Evolutionary conservation across 2,329 filamentous ascomycete species (phyloP), one percentile per base, ranked within the genome.

Genomic region (Lachnellula suecica): DNA sequence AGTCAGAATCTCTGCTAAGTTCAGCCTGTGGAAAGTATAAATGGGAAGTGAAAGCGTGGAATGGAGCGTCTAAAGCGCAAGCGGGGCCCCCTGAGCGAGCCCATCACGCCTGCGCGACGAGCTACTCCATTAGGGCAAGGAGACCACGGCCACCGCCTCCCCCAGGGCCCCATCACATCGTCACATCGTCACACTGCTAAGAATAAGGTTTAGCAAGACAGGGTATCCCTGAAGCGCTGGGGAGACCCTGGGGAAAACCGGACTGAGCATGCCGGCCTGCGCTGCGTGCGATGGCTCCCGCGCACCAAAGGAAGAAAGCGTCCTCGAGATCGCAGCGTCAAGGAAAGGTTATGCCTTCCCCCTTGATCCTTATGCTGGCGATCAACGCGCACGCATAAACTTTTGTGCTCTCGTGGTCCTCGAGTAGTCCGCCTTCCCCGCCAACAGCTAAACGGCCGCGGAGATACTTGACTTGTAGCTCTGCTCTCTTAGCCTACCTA

Each of bases 201-300:
- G 17, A 24, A 27, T 52, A 52, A 52, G 49, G 49, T 52, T 52
- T 52, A 52, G 49, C 48, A 25, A 25, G 24, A 17, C 23, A 44
- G 42, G 42, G 42, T 0, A 44, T 29, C 42, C 42, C 20, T 24
- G 42, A 11, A 7, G 9, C 13, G 2, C 31, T n/a, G 13, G 13
- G 5, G 31, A n/a, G n/a, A 25, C 42, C 13, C 22, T 29, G 42
- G 31, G 15, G 31, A 35, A 13, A 7, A n/a, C 15, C 31, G 9
- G 31, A 34, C 31, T 35, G 31, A 35, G 31, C 31, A 2, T 35
- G 31, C 31, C 31, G 31, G 31, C n/a, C n/a, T 34, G 31, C 31
- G 31, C 31, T 31, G 27, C 2, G 27, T 35, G 31, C 31, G 31
- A 5, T 35, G 31, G 31, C 31, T 35, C 31, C 31, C 31, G 31